Conservation (phyloP, 495 filamentous ascomycete species). For the Xylaria bambusicola region DNA sequence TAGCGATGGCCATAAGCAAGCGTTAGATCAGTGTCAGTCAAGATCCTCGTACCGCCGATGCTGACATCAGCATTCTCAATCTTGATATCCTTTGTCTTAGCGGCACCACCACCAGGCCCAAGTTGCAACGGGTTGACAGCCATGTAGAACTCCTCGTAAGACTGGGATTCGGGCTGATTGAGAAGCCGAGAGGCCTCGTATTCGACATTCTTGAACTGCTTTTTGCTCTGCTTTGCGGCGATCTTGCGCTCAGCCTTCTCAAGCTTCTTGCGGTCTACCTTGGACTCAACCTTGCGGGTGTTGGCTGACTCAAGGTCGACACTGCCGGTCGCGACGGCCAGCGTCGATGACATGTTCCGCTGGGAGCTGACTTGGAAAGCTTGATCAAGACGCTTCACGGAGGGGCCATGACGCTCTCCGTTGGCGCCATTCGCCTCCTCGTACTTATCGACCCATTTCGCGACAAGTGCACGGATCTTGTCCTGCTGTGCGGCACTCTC, state of each 20-base stretch:
- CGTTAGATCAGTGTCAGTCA: conserved; percentile 86
- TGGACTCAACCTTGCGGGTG: conserved; percentile 89
- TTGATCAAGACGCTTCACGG: conserved; percentile 87
- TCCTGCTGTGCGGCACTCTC: conserved; percentile 66
- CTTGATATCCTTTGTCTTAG: conserved; percentile 99
- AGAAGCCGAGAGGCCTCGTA: conserved; percentile 94
- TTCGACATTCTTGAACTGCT: conserved; percentile 94
- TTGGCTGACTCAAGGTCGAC: conserved; percentile 95
- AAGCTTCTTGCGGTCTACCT: conserved; percentile 97
- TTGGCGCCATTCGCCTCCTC: conserved; percentile 71
- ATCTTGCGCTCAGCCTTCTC: conserved; percentile 99
- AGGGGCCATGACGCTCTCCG: conserved; percentile 56
- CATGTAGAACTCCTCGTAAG: conserved; percentile 99
- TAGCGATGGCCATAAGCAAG: conserved; percentile 93
- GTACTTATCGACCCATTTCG: conserved; percentile 84
- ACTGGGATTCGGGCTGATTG: conserved; percentile 80
- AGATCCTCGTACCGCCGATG: conserved; percentile 84
- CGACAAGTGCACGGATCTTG: conserved; percentile 79
- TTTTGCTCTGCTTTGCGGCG: conserved; percentile 96
- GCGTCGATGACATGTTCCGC: conserved; percentile 90
- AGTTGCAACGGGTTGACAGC: conserved; percentile 94
- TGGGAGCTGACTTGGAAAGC: conserved; percentile 93
- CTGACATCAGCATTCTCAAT: conserved; percentile 92
- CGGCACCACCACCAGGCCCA: conserved; percentile 58
- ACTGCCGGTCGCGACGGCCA: conserved; percentile 78